Evolutionary conservation across 2,329 filamentous ascomycete genomes (phyloP).

Genomic region (Neofusicoccum umdonicola): DNA sequence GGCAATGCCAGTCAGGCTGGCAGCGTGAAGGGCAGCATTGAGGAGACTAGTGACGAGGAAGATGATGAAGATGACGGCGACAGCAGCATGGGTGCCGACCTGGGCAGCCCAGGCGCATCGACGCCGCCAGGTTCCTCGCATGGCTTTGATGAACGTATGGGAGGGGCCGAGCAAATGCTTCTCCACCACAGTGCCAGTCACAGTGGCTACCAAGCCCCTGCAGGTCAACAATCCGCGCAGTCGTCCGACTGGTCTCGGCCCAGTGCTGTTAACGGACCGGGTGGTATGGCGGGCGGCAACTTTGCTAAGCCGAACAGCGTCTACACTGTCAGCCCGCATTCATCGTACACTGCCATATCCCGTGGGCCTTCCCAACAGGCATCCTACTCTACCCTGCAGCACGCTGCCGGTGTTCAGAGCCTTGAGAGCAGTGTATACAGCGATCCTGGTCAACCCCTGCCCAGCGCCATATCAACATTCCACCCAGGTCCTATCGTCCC

Average conservation of each 20-base stretch:
- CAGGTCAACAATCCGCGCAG: background rate
- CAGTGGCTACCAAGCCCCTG: background rate
- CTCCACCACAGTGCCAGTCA: constrained; percentile 7
- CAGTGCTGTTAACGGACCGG: background rate
- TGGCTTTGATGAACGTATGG: background rate
- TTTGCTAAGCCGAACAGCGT: background rate
- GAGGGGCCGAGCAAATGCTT: constrained; percentile 1
- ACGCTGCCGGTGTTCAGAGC: constrained; percentile 7
- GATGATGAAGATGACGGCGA: constrained; percentile 16
- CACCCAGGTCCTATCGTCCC: constrained; percentile 26
- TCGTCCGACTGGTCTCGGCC: background rate
- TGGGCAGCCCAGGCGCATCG: background rate
- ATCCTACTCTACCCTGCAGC: background rate
- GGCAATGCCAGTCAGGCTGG: constrained; percentile 3
- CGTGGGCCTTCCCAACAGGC: constrained; percentile 4
- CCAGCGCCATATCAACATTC: constrained; percentile 22
- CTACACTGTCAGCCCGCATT: background rate
- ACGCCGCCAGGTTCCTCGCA: constrained; percentile 14
- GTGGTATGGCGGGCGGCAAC: constrained; percentile 4
- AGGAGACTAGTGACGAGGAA: constrained; percentile 17
- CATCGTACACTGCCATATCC: background rate
- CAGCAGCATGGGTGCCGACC: background rate
- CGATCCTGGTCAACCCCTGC: background rate
- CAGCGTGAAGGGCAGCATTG: constrained; percentile 18
- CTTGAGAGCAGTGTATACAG: constrained; percentile 10